Percentiles rank a stretch among this genome's conserved stretches.
phyloP scores from a whole-genome alignment of 257 asterid species.

The Ocimum tenuiflorum region DNA sequence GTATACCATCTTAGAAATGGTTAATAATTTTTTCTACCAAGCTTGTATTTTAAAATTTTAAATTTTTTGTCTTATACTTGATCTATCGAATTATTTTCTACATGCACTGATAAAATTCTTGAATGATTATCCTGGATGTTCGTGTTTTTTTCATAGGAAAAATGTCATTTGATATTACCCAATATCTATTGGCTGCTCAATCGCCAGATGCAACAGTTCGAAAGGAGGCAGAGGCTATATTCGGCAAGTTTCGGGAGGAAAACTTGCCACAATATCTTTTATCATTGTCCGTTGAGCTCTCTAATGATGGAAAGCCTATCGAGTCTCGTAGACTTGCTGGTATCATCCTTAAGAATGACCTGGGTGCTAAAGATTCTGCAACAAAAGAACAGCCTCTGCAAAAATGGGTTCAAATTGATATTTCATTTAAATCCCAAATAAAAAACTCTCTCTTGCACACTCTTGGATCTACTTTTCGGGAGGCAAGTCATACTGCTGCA shows the following conservation, averaged over 20 bases:
- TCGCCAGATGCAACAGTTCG: conserved; percentile 77
- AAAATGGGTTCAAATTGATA: conserved; percentile 62
- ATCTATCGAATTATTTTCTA: no score
- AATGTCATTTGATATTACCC: conserved; percentile 84
- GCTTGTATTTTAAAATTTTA: no score
- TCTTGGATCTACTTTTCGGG: conserved; percentile 59
- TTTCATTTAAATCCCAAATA: conserved; percentile 52
- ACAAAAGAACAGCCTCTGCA: conserved; percentile 53
- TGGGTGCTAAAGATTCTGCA: conserved; percentile 74
- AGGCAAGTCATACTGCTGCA: conserved; percentile 69
- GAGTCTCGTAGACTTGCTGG: conserved; percentile 87
- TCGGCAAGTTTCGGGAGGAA: conserved; percentile 61
- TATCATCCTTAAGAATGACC: conserved; percentile 61
- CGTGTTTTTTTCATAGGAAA: neutral
- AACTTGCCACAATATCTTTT: conserved; percentile 59
- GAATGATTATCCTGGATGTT: no score
- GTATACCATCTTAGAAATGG: no score
- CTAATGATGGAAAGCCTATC: conserved; percentile 61
- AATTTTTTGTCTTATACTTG: no score
- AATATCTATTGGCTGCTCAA: conserved; percentile 72
- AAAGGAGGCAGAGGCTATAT: conserved; percentile 58
- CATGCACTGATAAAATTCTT: no score
- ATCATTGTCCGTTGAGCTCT: conserved; percentile 65
- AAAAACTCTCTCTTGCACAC: conserved; percentile 53
- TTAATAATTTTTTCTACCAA: no score